phyloP scores from a whole-genome alignment of 495 filamentous ascomycete species.

The Penicillium taxi region DNA sequence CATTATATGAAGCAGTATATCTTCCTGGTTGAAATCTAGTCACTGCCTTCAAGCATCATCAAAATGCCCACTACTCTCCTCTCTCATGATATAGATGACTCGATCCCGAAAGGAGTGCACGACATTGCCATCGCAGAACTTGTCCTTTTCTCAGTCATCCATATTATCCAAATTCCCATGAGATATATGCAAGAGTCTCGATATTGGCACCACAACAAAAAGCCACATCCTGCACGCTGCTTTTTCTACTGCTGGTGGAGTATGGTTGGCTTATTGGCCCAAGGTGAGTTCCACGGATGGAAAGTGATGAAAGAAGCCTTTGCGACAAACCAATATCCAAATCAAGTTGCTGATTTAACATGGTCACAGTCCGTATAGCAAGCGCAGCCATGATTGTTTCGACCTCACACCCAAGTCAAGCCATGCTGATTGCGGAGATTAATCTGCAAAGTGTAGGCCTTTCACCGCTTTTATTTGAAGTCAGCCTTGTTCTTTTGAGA shows the following conservation, averaged over 20 bases:
- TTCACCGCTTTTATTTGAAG: conserved; percentile 30
- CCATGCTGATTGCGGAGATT: conserved; percentile 20
- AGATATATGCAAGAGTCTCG: conserved; percentile 24
- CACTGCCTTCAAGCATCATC: neutral
- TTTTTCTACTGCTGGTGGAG: conserved; percentile 25
- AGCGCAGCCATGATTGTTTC: conserved; percentile 23
- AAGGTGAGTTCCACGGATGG: conserved; percentile 20
- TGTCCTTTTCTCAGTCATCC: conserved; percentile 20
- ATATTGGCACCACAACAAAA: conserved; percentile 29
- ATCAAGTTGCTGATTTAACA: neutral
- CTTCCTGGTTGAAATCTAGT: neutral
- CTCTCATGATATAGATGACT: conserved; percentile 1
- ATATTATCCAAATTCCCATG: conserved; percentile 15
- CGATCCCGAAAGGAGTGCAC: conserved; percentile 14
- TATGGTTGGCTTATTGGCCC: conserved; percentile 23
- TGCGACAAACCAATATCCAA: neutral
- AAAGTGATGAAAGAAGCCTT: too few species aligned
- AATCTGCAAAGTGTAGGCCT: conserved; percentile 26
- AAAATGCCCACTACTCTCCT: conserved; percentile 2
- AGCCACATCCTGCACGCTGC: conserved; percentile 14
- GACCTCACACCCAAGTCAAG: conserved; percentile 9
- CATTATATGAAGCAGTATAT: too few species aligned
- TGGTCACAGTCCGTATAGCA: conserved; percentile 22
- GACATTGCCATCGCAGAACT: conserved; percentile 25
- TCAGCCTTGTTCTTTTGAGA: conserved; percentile 26